Evolutionary conservation across 306 rosid genomes (phyloP).

Genomic region (Quercus gilva): DNA sequence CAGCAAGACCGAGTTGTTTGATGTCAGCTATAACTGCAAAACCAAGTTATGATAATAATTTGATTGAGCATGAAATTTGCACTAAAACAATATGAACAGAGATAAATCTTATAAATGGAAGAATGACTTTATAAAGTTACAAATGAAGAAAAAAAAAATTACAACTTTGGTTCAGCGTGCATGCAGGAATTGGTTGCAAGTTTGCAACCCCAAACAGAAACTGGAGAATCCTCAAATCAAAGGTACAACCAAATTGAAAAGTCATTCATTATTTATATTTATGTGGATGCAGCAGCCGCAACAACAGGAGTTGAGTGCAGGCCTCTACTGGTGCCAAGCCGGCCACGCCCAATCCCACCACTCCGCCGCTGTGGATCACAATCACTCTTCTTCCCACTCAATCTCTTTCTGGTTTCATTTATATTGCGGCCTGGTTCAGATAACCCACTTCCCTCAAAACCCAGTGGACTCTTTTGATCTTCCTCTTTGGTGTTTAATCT

Average conservation of each 20-base stretch:
- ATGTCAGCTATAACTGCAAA: no score
- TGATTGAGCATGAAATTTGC: not conserved
- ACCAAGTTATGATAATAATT: no score
- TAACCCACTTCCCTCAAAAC: slow-evolving; percentile 18
- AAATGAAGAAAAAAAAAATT: not conserved
- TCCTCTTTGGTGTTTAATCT: slow-evolving; percentile 37
- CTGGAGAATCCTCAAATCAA: slow-evolving; percentile 23
- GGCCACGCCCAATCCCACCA: slow-evolving; percentile 56
- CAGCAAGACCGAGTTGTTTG: not conserved
- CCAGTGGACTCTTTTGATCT: slow-evolving; percentile 23
- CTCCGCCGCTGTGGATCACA: slow-evolving; percentile 46
- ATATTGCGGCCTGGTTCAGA: slow-evolving; percentile 19
- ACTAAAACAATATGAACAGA: not conserved
- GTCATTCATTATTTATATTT: slow-evolving; percentile 27
- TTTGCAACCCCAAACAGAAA: slow-evolving; percentile 52
- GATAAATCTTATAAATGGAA: not conserved
- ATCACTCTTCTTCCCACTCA: slow-evolving; percentile 40
- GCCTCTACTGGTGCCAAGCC: slow-evolving; percentile 41
- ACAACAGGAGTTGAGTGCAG: slow-evolving; percentile 41
- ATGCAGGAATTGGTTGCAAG: slow-evolving; percentile 45
- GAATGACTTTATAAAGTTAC: not conserved
- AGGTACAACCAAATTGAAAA: slow-evolving; percentile 18
- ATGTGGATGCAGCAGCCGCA: slow-evolving; percentile 53
- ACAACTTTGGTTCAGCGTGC: not conserved
- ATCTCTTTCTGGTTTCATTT: slow-evolving; percentile 36